Evolutionary conservation across 371 early-diverging fungal genomes (phyloP).

Genomic region (Choanephora cucurbitarum): DNA sequence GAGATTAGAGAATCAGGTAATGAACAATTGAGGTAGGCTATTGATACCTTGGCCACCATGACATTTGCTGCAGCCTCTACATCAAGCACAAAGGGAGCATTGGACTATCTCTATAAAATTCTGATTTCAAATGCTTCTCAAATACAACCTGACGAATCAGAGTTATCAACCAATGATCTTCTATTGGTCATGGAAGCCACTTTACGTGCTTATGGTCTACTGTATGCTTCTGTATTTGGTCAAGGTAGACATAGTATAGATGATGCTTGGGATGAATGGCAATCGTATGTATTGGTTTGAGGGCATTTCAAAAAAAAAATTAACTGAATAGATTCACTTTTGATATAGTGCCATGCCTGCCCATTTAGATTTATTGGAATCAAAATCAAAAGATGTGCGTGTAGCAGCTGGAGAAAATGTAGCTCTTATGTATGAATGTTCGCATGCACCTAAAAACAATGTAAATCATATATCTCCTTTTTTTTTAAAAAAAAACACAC

Average conservation of each 20-base stretch:
- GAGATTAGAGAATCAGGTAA: neutral
- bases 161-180: constrained; percentile 17
- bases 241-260: constrained; percentile 34
- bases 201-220: constrained; percentile 46
- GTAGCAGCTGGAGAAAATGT: constrained; percentile 74
- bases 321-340: too few relatives aligned
- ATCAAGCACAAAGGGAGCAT: constrained; percentile 42
- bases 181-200: constrained; percentile 33
- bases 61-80: constrained; percentile 63
- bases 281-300: constrained; percentile 24
- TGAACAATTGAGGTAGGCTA: constrained; percentile 29
- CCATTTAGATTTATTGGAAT: constrained; percentile 56
- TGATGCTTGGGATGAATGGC: constrained; percentile 47
- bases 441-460: constrained; percentile 9
- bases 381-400: constrained; percentile 60
- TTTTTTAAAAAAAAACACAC: neutral
- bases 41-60: constrained; percentile 51
- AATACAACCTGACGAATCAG: constrained; percentile 23
- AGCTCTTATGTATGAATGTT: constrained; percentile 65
- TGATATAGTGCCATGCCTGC: constrained; percentile 30
- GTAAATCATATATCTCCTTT: neutral
- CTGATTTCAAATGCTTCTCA: constrained; percentile 24
- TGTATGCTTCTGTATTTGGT: constrained; percentile 52
- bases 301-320: too few relatives aligned
- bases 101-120: constrained; percentile 36